These are phyloP conservation scores for Nannochloropsis salina DNA, from an alignment of 108 stramenopile genomes.

Conservation along the genomic window DNA sequence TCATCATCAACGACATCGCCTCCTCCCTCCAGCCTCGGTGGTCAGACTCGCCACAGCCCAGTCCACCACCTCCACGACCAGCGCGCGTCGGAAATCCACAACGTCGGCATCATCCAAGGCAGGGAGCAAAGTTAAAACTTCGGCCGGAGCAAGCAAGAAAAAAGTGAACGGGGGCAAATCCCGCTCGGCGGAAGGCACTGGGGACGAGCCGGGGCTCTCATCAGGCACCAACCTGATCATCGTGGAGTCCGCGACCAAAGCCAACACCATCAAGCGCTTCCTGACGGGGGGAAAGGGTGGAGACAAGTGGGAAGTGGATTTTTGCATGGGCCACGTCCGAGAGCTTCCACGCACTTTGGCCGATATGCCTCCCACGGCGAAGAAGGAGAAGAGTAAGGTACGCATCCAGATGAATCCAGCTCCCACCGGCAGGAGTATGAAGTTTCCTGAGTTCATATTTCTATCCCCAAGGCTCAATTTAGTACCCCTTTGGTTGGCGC, in stretches of 20 bases:
- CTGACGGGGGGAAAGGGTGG: conserved; percentile 8
- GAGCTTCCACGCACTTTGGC: conserved; percentile 30
- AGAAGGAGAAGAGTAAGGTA: conserved; percentile 33
- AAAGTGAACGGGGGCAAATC: not conserved
- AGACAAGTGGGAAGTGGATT: conserved; percentile 41
- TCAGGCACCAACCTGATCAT: conserved; percentile 47
- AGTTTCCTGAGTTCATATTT: too few species aligned
- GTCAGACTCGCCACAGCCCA: too few species aligned
- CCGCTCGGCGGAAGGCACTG: not conserved
- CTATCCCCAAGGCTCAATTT: too few species aligned
- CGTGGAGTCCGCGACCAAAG: conserved; percentile 59
- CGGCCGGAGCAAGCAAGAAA: not conserved
- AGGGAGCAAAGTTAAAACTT: not conserved
- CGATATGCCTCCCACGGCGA: conserved; percentile 18
- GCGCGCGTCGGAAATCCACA: not conserved
- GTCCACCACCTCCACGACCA: not conserved
- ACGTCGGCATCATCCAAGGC: not conserved
- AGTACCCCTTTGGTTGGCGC: too few species aligned
- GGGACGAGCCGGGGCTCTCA: not conserved
- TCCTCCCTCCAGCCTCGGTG: too few species aligned
- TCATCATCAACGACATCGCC: too few species aligned
- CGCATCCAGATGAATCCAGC: not conserved
- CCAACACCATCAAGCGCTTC: conserved; percentile 49
- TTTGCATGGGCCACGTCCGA: conserved; percentile 54
- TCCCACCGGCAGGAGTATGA: too few species aligned